Conservation (phyloP, 1,284 basidiomycete species). For the Sporisorium exsertum region DNA sequence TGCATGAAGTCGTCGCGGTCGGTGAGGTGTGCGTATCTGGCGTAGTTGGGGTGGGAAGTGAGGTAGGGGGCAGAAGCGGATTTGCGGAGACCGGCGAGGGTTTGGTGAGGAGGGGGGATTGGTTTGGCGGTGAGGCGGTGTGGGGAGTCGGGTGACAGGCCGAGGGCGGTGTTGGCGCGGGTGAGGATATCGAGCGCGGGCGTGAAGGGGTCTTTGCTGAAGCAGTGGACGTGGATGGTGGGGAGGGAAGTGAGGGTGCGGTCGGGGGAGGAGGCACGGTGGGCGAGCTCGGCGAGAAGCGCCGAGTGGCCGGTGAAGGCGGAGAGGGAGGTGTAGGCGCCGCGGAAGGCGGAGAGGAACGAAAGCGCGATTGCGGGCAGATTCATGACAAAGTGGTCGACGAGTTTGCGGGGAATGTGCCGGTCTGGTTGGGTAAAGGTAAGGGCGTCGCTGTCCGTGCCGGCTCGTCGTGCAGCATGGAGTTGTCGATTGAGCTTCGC, state of each 20-base stretch:
- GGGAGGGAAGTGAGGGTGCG: conserved; percentile 73
- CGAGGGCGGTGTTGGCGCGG: conserved; percentile 56
- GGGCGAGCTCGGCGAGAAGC: conserved; percentile 28
- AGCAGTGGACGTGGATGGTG: conserved; percentile 95
- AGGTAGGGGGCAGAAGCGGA: conserved; percentile 10
- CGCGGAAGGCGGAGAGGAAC: conserved; percentile 89
- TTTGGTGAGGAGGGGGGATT: conserved; percentile 34
- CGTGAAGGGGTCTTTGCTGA: conserved; percentile 78
- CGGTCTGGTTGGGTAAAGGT: not conserved
- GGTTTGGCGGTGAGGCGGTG: conserved; percentile 16
- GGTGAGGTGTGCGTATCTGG: conserved; percentile 3
- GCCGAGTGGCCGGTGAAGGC: conserved; percentile 70
- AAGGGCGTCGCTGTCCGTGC: not conserved
- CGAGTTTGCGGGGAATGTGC: conserved; percentile 24
- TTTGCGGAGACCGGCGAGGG: conserved; percentile 33
- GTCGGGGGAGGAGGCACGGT: conserved; percentile 12
- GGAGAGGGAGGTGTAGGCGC: conserved; percentile 74
- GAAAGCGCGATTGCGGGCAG: conserved; percentile 89
- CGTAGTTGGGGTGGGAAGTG: conserved; percentile 26
- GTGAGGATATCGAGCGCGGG: conserved; percentile 58
- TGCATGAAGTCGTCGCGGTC: conserved; percentile 6
- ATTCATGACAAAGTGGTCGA: conserved; percentile 94
- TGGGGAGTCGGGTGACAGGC: conserved; percentile 12
- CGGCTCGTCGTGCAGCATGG: conserved; percentile 13
- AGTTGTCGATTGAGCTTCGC: conserved; percentile 13